Evolutionary conservation across 768 basidiomycete genomes (phyloP), one percentile per base, ranked within the genome.

Genomic region (Boletus pseudopeckii): DNA sequence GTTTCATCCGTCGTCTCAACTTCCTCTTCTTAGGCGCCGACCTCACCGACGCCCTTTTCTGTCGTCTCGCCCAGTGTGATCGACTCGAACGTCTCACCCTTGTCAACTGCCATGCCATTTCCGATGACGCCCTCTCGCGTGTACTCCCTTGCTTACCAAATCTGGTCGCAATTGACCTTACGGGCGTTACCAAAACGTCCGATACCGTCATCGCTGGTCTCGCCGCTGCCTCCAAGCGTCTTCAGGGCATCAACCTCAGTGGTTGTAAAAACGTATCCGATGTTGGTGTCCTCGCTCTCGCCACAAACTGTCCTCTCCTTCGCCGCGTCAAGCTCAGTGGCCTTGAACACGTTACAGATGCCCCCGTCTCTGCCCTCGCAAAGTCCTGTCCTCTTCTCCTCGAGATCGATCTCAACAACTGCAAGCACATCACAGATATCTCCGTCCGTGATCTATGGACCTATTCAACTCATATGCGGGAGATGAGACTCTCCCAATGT

Each of bases 191-290:
- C 36, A 79, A 83, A 51, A 83, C 86, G 5, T 82, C 85, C 26
- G 89, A 95, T 71, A 72, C 74, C 22, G 83, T 91, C 50, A 74
- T 98, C 56, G 74, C 81, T 39, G 82, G 82, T 37, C 78, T 98
- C 26, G 88, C 92, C 33, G 65, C 73, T 28, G 77, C 80, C 17
- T 88, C 92, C 42, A 81, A 72, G 62, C 84, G 84, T 53, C 71
- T 98, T 30, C 96, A 97, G 67, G 97, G 96, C 37, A 84, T 98
- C 69, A 98, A 98, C 68, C 75, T 98, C 39, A 82, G 83, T 24
- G 87, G 86, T 8, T 98, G 97, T 74, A 84, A 79, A 62, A 77
- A 78, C 53, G 80, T 98, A 43, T 86, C 90, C 26, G 91, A 98
- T 63, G 64, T 74, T 32, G 92, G 89, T 14, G 73, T 99, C 45